These are phyloP conservation scores for Endotrypanum monterogeii DNA, from an alignment of 208 protist genomes.

Conservation along the genomic window DNA sequence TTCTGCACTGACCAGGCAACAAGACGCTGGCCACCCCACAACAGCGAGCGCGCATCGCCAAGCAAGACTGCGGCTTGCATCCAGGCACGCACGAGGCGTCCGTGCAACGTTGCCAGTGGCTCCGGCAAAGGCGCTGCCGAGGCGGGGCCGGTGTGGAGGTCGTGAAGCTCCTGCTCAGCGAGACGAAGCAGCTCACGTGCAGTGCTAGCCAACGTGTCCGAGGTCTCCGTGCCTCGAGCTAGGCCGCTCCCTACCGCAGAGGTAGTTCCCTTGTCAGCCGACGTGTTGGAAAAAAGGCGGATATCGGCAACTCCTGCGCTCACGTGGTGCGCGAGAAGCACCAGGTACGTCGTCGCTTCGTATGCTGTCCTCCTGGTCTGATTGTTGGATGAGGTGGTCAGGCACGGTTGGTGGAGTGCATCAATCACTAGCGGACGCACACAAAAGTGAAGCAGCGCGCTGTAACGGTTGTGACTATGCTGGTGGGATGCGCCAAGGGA, in stretches of 20 bases:
- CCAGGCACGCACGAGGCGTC: constrained; percentile 15
- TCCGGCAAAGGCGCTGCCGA: constrained; percentile 1
- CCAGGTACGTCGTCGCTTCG: background rate
- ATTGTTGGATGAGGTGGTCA: background rate
- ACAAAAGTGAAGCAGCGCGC: background rate
- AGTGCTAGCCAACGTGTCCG: constrained; percentile 1
- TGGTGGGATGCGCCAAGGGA: background rate
- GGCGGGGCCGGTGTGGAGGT: background rate
- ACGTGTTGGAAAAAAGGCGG: background rate
- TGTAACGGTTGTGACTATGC: background rate
- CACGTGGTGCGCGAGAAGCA: constrained; percentile 6
- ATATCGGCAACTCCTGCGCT: background rate
- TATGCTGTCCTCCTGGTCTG: background rate
- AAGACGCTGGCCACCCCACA: constrained; percentile 18
- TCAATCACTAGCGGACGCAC: constrained; percentile 8
- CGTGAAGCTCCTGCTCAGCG: constrained; percentile 7
- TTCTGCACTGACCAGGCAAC: background rate
- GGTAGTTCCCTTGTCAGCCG: background rate
- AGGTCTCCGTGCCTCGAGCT: background rate
- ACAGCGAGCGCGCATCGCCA: constrained; percentile 10
- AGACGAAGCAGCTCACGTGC: constrained; percentile 18
- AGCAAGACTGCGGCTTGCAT: constrained; percentile 33
- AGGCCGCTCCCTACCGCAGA: background rate
- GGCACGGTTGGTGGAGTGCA: background rate
- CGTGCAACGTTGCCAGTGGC: background rate